phyloP scores from a whole-genome alignment of 768 basidiomycete genomes.

The Amanita muscaria region DNA sequence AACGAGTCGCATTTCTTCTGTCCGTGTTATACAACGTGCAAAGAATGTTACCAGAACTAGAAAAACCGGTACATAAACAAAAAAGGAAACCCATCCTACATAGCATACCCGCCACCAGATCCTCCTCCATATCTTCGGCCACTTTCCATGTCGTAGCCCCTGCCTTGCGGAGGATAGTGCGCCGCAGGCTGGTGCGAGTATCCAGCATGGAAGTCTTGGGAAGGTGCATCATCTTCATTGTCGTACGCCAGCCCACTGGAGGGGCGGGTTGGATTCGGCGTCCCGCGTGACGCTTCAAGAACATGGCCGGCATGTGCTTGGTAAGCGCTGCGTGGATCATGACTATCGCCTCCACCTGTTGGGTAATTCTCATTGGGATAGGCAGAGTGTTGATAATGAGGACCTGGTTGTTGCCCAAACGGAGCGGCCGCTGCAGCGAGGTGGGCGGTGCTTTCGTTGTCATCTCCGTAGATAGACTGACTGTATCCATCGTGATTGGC shows the following conservation, averaged over 20 bases:
- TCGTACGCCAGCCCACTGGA: slow-evolving; percentile 28
- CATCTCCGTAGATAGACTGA: slow-evolving; percentile 54
- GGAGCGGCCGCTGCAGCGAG: slow-evolving; percentile 53
- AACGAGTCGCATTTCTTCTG: neutral
- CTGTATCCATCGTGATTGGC: slow-evolving; percentile 40
- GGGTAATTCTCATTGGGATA: neutral
- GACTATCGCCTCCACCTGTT: slow-evolving; percentile 21
- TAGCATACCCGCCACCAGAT: slow-evolving; percentile 18
- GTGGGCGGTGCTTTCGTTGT: slow-evolving; percentile 56
- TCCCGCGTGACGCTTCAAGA: slow-evolving; percentile 17
- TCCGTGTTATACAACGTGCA: slow-evolving; percentile 3
- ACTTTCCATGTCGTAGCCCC: slow-evolving; percentile 24
- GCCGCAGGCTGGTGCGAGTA: slow-evolving; percentile 9
- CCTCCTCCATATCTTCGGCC: slow-evolving; percentile 21
- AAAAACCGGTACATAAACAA: slow-evolving; percentile 10
- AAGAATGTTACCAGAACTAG: neutral
- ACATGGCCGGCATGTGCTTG: slow-evolving; percentile 36
- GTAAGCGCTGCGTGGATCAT: slow-evolving; percentile 49
- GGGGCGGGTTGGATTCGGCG: slow-evolving; percentile 11
- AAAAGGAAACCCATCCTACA: slow-evolving; percentile 18
- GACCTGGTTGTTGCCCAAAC: slow-evolving; percentile 33
- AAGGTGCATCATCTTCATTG: slow-evolving; percentile 21
- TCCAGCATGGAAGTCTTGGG: slow-evolving; percentile 20
- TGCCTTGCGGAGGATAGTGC: slow-evolving; percentile 18
- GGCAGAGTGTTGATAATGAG: neutral